A percentile compares a stretch with the other conserved stretches of the same genome.
phyloP scores from a whole-genome alignment of 345 rosid species.

The Viola odorata region DNA sequence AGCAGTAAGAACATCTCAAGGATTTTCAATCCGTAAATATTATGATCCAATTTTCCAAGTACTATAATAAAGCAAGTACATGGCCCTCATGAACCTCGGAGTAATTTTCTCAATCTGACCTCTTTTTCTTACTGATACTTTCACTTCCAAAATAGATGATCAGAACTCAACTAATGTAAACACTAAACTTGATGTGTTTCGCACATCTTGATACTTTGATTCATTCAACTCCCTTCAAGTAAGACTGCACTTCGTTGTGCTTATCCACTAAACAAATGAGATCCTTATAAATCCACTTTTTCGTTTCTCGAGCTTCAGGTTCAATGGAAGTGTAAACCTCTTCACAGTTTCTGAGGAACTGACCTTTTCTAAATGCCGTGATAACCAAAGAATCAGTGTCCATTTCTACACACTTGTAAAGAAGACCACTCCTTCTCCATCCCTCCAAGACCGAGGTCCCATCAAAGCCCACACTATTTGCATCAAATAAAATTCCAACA shows the following conservation, averaged over 20 bases:
- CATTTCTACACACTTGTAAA: slow-evolving; percentile 38
- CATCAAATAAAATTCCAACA: slow-evolving; percentile 53
- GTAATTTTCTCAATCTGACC: too few relatives aligned
- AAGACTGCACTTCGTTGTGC: slow-evolving; percentile 2
- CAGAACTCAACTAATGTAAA: not conserved
- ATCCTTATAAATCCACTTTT: slow-evolving; percentile 37
- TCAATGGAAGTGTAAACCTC: slow-evolving; percentile 31
- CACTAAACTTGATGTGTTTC: not conserved
- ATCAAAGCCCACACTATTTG: slow-evolving; percentile 34
- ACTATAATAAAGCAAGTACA: too few relatives aligned
- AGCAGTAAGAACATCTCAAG: too few relatives aligned
- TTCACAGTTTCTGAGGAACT: slow-evolving; percentile 48
- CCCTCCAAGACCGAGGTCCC: slow-evolving; percentile 31
- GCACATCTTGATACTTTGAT: not conserved
- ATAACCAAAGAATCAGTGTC: slow-evolving; percentile 55
- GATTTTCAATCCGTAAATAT: too few relatives aligned
- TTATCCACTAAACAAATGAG: slow-evolving; percentile 40
- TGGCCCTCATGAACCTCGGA: too few relatives aligned
- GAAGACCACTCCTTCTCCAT: slow-evolving; percentile 52
- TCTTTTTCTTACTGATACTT: not conserved
- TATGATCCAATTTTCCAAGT: too few relatives aligned
- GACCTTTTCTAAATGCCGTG: slow-evolving; percentile 51
- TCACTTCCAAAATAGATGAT: not conserved
- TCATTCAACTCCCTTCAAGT: not conserved
- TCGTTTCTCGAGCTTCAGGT: slow-evolving; percentile 26